Evolutionary conservation across 2,329 filamentous ascomycete species (phyloP).

Genomic region (Tolypocladium guangdongense): DNA sequence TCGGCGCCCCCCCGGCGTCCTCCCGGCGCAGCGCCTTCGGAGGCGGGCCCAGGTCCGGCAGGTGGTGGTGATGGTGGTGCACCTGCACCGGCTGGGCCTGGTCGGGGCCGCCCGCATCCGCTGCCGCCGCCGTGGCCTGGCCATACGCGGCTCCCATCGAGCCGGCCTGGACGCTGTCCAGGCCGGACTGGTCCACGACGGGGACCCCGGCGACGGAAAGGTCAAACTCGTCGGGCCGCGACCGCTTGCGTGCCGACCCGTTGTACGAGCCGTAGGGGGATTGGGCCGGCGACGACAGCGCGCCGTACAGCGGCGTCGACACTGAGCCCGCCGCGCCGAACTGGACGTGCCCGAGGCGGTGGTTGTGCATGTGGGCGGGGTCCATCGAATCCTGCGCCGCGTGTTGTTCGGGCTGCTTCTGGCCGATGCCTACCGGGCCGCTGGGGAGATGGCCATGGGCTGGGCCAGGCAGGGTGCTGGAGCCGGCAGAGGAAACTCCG

Average conservation of each 20-base stretch:
- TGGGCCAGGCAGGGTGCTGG: slow-evolving; percentile 32
- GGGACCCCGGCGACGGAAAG: slow-evolving; percentile 38
- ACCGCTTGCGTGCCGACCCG: slow-evolving; percentile 34
- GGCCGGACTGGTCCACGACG: slow-evolving; percentile 42
- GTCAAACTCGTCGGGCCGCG: slow-evolving; percentile 48
- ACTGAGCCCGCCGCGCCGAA: slow-evolving; percentile 39
- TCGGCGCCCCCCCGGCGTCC: slow-evolving; percentile 56
- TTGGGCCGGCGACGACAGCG: slow-evolving; percentile 31
- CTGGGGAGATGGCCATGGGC: slow-evolving; percentile 22
- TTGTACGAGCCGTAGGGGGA: slow-evolving; percentile 19
- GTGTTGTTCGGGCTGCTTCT: slow-evolving; percentile 31
- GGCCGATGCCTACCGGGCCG: slow-evolving; percentile 23
- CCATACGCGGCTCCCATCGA: slow-evolving; percentile 41
- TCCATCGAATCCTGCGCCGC: slow-evolving; percentile 45
- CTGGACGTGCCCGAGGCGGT: slow-evolving; percentile 41
- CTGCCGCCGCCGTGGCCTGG: slow-evolving; percentile 27
- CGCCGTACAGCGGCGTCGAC: slow-evolving; percentile 40
- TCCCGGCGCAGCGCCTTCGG: slow-evolving; percentile 56
- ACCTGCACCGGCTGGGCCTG: slow-evolving; percentile 6
- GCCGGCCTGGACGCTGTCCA: slow-evolving; percentile 43
- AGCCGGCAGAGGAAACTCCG: slow-evolving; percentile 26
- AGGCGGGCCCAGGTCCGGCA: slow-evolving; percentile 62
- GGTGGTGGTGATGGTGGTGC: slow-evolving; percentile 75
- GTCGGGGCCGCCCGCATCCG: slow-evolving; percentile 5
- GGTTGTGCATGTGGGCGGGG: slow-evolving; percentile 40